Evolutionary conservation across 2,329 filamentous ascomycete species (phyloP), one percentile per base, ranked within the genome.

Genomic region (Colletotrichum sp.): DNA sequence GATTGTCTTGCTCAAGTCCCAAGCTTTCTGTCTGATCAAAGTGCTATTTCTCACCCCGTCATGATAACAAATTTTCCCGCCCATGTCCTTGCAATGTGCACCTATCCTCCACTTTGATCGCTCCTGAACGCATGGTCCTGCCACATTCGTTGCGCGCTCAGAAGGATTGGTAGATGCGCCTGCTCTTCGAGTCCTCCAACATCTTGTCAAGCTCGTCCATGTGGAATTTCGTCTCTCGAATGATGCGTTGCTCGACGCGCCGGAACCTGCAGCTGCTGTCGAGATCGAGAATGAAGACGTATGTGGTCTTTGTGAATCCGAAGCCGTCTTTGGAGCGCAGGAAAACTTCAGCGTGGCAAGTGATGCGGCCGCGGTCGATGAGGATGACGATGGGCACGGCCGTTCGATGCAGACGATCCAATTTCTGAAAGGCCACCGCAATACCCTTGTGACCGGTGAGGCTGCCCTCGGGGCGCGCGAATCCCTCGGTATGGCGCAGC

Each of bases 321-420:
- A 52, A 0, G 1, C 10, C 2, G 1, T 48, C 43, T 4, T n/a
- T 13, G n/a, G 10, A 21, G 10, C n/a, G 43, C 6, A 52, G 6
- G 43, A 52, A 52, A 52, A 12, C n/a, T 21, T 52, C 43, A 6
- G 13, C 43, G 10, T 52, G 43, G 0, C 43, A 52, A 0, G n/a
- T 52, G 10, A 52, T 52, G 12, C 43, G 43, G 6, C 43, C 43
- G 10, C 43, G n/a, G 3, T 52, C 43, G 10, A 52, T 52, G n/a
- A 52, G 43, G 6, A 24, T 52, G n/a, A 52, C 21, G 43, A 52
- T 52, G n/a, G 43, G 43, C 6, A 52, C n/a, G 1, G 6, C n/a
- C 6, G 43, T 21, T 52, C 43, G 43, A n/a, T 48, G 39, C 18
- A 48, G 18, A 13, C 10, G 18, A 21, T 21, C 12, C 43, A 13